These are phyloP conservation scores for Schizosaccharomyces versatilis DNA, from an alignment of 1,139 yeast genomes.

Conservation along the genomic window DNA sequence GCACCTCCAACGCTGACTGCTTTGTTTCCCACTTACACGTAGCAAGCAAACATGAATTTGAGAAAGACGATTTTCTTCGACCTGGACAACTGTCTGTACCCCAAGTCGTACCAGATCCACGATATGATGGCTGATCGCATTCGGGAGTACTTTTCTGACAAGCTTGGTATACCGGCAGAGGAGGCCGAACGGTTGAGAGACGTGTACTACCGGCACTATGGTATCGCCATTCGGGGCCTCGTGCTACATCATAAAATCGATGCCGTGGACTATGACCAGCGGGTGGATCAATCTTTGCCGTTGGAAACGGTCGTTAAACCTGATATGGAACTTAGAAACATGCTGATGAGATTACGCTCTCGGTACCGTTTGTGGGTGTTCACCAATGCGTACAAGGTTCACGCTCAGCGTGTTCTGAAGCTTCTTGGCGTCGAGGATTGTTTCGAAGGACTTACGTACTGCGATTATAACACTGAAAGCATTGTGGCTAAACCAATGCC, in stretches of 20 bases:
- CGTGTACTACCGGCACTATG: conserved; percentile 65
- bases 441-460: conserved; percentile 78
- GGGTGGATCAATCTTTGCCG: conserved; percentile 84
- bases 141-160: conserved; percentile 52
- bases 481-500: conserved; percentile 74
- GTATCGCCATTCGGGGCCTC: conserved; percentile 79
- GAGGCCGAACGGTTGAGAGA: conserved; percentile 57
- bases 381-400: conserved; percentile 83
- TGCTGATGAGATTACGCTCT: conserved; percentile 21
- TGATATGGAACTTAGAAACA: conserved; percentile 20
- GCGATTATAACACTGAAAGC: conserved; percentile 53
- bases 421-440: conserved; percentile 70
- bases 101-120: conserved; percentile 50
- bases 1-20: no score
- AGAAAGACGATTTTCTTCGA: conserved; percentile 44
- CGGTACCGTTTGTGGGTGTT: conserved; percentile 58
- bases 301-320: conserved; percentile 52
- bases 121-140: conserved; percentile 75
- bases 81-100: conserved; percentile 75
- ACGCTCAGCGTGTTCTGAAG: conserved; percentile 48
- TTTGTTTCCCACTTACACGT: no score
- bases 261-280: conserved; percentile 66
- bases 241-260: conserved; percentile 23
- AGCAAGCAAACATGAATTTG: no score
- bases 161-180: conserved; percentile 38